phyloP scores from a whole-genome alignment of 768 basidiomycete genomes.

The Trametes elegans region DNA sequence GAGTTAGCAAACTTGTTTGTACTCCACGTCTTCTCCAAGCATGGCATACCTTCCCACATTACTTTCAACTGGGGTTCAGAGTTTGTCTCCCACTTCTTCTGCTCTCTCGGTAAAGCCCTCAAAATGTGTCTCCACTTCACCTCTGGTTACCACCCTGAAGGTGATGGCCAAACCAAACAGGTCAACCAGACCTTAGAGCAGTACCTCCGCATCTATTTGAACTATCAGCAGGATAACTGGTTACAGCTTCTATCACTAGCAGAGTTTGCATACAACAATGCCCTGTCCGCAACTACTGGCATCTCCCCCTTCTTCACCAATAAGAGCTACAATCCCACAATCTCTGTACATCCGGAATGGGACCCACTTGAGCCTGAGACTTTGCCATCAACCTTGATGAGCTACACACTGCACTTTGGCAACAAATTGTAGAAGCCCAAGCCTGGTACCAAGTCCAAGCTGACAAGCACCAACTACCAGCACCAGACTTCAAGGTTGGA shows the following conservation, averaged over 20 bases:
- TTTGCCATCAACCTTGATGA: conserved; percentile 29
- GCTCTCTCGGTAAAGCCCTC: background rate
- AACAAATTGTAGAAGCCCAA: conserved; percentile 33
- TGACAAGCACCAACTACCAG: conserved; percentile 26
- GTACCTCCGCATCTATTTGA: conserved; percentile 36
- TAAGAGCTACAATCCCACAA: conserved; percentile 19
- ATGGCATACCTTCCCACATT: no score
- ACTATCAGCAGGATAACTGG: conserved; percentile 44
- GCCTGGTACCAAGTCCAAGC: conserved; percentile 28
- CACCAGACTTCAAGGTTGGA: conserved; percentile 32
- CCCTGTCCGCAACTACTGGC: conserved; percentile 31
- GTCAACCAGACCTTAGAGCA: conserved; percentile 38
- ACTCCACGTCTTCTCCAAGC: no score
- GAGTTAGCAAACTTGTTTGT: no score
- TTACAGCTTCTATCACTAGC: conserved; percentile 37
- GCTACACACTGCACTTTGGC: conserved; percentile 35
- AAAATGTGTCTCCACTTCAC: background rate
- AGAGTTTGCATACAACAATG: conserved; percentile 43
- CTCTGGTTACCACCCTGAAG: background rate
- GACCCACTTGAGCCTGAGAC: conserved; percentile 30
- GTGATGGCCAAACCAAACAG: conserved; percentile 26
- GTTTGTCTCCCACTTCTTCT: no score
- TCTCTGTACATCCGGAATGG: no score
- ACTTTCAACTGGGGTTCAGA: no score
- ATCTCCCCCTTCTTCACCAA: conserved; percentile 9